Evolutionary conservation across 441 rosid species (phyloP).

Genomic region (Populus hybrid): DNA sequence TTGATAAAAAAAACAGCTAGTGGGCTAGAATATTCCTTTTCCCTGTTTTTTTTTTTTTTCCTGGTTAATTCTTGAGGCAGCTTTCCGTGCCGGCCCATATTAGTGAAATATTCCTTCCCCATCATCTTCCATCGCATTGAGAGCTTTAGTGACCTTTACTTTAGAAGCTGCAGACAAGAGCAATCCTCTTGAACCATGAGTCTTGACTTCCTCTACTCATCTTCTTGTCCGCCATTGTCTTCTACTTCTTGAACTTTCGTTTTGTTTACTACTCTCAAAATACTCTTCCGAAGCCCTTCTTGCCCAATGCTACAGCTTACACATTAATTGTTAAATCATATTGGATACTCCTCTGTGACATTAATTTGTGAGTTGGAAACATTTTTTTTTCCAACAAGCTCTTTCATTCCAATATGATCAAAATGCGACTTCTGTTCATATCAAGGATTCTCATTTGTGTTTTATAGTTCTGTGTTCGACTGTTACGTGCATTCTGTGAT

Average conservation of each 20-base stretch:
- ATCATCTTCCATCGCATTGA: background rate
- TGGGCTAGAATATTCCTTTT: too few species aligned
- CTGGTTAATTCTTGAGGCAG: background rate
- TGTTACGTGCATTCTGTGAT: background rate
- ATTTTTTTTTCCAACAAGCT: too few species aligned
- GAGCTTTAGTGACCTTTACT: background rate
- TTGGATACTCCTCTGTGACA: background rate
- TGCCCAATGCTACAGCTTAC: background rate
- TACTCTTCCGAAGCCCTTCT: background rate
- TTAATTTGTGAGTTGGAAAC: background rate
- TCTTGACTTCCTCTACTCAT: background rate
- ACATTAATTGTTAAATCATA: background rate
- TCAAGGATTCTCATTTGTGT: too few species aligned
- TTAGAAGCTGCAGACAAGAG: background rate
- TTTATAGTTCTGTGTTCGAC: background rate
- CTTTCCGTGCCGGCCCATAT: background rate
- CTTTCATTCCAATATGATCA: too few species aligned
- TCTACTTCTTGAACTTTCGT: background rate
- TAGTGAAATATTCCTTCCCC: background rate
- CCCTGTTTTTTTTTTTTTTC: too few species aligned
- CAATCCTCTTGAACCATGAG: background rate
- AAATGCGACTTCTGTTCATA: too few species aligned
- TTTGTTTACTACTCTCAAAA: background rate
- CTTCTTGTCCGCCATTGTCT: background rate
- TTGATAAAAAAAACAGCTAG: too few species aligned